Percentiles rank a stretch among this genome's conserved stretches.
Evolutionary conservation across 148 eudicot species (phyloP).

Genomic region (Polygonum aviculare): DNA sequence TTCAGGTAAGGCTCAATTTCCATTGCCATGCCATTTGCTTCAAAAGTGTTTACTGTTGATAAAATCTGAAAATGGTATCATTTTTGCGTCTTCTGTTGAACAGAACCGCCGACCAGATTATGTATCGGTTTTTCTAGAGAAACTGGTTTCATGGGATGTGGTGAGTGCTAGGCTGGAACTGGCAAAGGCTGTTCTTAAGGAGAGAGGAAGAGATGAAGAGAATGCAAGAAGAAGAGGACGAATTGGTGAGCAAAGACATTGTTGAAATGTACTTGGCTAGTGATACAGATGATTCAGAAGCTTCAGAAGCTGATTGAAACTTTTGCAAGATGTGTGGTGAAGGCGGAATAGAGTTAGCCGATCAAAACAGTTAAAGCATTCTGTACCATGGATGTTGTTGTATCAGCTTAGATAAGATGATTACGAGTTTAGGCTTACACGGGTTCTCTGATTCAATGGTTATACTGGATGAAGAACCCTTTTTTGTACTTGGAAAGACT

Average conservation of each 20-base stretch:
- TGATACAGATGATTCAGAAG: constrained; percentile 18
- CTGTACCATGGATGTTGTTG: neutral
- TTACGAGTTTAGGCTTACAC: neutral
- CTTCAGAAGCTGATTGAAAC: constrained; percentile 1
- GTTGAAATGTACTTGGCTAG: constrained; percentile 29
- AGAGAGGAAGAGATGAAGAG: constrained; percentile 20
- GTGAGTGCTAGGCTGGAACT: constrained; percentile 68
- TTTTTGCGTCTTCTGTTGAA: neutral
- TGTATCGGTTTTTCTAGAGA: constrained; percentile 71
- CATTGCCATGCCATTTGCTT: neutral
- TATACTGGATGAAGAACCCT: neutral
- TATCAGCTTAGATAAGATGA: neutral
- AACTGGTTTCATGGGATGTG: constrained; percentile 89
- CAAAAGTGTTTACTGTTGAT: neutral
- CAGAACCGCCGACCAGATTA: constrained; percentile 95
- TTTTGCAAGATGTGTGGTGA: neutral
- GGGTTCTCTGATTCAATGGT: no score
- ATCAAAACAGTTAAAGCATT: neutral
- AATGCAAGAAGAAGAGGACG: constrained; percentile 11
- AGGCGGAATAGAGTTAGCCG: no score
- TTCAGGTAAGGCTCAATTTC: constrained; percentile 41
- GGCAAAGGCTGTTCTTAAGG: constrained; percentile 54
- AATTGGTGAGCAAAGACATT: constrained; percentile 6
- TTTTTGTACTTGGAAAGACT: neutral
- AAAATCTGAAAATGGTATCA: neutral